A percentile compares a stretch with the other conserved stretches of the same genome.
These are phyloP conservation scores for Thelonectria discophora DNA, from an alignment of 2,329 filamentous ascomycete genomes.

Conservation along the genomic window DNA sequence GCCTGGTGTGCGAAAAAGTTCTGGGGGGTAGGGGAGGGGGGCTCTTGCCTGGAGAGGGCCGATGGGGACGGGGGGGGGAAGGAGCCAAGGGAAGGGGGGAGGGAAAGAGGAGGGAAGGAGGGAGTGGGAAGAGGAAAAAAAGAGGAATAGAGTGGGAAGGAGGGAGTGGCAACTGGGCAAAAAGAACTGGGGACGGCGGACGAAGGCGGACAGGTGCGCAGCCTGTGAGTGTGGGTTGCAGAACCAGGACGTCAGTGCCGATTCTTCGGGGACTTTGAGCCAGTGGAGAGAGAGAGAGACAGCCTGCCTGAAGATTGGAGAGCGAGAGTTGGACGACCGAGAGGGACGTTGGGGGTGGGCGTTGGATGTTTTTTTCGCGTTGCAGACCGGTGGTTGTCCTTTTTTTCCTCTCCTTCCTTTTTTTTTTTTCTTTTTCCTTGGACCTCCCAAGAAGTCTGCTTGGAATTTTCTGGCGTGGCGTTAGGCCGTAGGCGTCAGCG, in stretches of 20 bases:
- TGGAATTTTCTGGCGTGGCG: constrained; percentile 30
- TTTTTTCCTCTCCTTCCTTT: constrained; percentile 6
- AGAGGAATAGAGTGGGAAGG: constrained; percentile 1
- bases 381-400: too few relatives aligned
- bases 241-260: too few relatives aligned
- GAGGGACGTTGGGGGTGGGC: too few relatives aligned
- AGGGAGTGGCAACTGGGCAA: constrained; percentile 15
- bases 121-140: constrained; percentile 28
- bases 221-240: constrained; percentile 20
- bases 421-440: background rate
- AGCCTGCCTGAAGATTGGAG: too few relatives aligned
- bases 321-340: background rate
- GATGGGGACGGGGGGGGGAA: constrained; percentile 20
- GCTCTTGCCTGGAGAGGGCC: constrained; percentile 7
- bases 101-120: constrained; percentile 23
- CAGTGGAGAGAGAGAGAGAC: constrained; percentile 3
- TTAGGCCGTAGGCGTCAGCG: constrained; percentile 26
- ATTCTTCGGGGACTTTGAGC: constrained; percentile 6
- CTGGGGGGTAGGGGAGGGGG: constrained; percentile 41
- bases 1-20: constrained; percentile 30
- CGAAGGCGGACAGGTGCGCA: constrained; percentile 12
- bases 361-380: too few relatives aligned
- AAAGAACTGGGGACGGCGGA: background rate
- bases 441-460: background rate
- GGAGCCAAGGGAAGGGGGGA: constrained; percentile 20